These are phyloP conservation scores for Blastobotrys persicus DNA, from an alignment of 1,139 yeast genomes.

Conservation along the genomic window DNA sequence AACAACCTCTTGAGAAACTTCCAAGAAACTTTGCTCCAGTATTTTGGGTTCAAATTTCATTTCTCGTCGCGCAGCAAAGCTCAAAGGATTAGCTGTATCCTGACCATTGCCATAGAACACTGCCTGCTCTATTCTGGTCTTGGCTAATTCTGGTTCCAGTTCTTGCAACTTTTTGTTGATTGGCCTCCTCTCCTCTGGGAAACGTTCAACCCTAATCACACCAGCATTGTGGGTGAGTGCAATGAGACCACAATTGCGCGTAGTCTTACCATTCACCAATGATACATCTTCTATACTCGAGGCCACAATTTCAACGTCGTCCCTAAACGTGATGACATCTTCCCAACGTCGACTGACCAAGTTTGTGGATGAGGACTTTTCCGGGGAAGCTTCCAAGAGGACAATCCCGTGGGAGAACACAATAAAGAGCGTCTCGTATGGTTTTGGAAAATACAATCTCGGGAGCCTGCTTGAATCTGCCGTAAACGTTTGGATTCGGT, in stretches of 20 bases:
- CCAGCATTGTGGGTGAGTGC: constrained; percentile 62
- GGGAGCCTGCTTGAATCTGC: constrained; percentile 45
- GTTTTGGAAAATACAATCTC: constrained; percentile 56
- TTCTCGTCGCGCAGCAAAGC: constrained; percentile 51
- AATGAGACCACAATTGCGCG: constrained; percentile 46
- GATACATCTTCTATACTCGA: constrained; percentile 50
- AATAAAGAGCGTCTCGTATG: constrained; percentile 62
- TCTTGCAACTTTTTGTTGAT: constrained; percentile 14
- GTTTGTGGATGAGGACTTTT: constrained; percentile 31
- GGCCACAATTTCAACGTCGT: constrained; percentile 57
- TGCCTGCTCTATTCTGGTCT: constrained; percentile 79
- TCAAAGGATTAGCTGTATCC: constrained; percentile 46
- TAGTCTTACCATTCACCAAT: constrained; percentile 24
- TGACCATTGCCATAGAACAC: constrained; percentile 51
- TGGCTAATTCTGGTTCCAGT: constrained; percentile 45
- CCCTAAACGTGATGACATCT: constrained; percentile 60
- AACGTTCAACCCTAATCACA: constrained; percentile 58
- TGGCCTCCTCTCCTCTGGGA: constrained; percentile 32
- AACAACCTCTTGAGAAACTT: constrained; percentile 55
- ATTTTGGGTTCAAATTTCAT: constrained; percentile 36
- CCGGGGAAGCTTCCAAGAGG: constrained; percentile 59
- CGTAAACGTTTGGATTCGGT: constrained; percentile 48
- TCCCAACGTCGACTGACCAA: constrained; percentile 66
- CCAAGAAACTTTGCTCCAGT: constrained; percentile 49
- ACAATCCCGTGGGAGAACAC: constrained; percentile 61